Base-by-base conservation (phyloP, 768 basidiomycete genomes). In the Tylopilus rubrobrunneus region DNA sequence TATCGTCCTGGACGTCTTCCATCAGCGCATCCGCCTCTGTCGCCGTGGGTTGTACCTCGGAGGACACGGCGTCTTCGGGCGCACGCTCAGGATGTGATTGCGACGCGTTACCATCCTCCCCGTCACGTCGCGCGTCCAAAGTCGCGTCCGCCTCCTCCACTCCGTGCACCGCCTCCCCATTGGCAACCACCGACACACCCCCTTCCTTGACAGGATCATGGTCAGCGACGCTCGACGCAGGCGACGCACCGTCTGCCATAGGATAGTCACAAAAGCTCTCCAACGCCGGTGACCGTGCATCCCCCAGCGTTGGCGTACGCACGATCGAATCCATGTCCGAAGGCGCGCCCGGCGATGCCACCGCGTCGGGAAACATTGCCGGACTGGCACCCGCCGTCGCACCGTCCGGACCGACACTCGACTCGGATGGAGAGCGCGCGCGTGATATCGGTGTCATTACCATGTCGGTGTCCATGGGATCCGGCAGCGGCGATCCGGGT, bases 1-100 rank as follows among this genome's bases (percentile, higher is more conserved):
- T 74, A 25, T 70, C 70, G 5, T 70, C 65, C 7, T 69, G 66
- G 34, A 68, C 59, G 34, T 73, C 72, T 12, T 79, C 75, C 49
- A 79, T 78, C 15, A 71, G 64, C 15, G 36, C 15, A 2, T 57
- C 58, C 1, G 5, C 33, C 21, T 56, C 64, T 5, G 23, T 17
- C 21, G 51, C 59, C 15, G 37, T 27, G 1, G 33, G 53, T 5
- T 55, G 63, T 11, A 27, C 48, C 21, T 56, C 34, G 5, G 39
- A 29, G 11, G 53, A 12, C 23, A n/a, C 21, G 7, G 31, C 14
- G 1, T 27, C 25, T 10, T 50, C 50, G 3, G 47, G 12, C 34
- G 21, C 45, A 21, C 10, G 34, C 8, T 56, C 52, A 4, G 39
- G 7, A 17, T 10, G 23, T 15, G 47, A 12, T 15, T 55, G 55